A percentile compares a stretch with the other conserved stretches of the same genome.
These are phyloP conservation scores for Closterium sp. DNA, from an alignment of 139 green algal species.

Conservation along the genomic window DNA sequence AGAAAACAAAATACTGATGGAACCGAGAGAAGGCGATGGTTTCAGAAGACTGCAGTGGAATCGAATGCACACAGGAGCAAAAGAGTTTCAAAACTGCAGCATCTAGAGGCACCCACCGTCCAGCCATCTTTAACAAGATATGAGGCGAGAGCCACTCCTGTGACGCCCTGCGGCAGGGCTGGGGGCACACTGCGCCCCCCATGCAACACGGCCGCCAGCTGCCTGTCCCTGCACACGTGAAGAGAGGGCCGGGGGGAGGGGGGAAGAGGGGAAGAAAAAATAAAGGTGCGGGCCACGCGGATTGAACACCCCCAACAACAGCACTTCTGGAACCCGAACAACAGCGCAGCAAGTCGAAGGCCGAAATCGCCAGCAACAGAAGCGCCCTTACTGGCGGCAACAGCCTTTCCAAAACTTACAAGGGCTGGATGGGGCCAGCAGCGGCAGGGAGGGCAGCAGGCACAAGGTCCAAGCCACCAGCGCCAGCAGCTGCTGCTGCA, in stretches of 20 bases:
- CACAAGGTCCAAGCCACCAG: too few species aligned
- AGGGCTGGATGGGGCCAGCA: background rate
- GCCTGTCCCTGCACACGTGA: conserved; percentile 1
- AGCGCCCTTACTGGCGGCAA: too few species aligned
- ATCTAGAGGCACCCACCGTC: conserved; percentile 7
- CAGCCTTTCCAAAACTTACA: background rate
- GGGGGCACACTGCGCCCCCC: background rate
- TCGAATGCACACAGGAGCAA: background rate
- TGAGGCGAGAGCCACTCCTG: conserved; percentile 4
- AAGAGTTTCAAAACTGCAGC: background rate
- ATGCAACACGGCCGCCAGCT: conserved; percentile 19
- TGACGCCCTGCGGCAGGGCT: background rate
- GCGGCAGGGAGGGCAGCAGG: background rate
- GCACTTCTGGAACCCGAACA: too few species aligned
- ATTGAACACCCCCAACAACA: too few species aligned
- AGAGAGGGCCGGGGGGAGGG: too few species aligned
- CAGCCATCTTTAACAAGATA: conserved; percentile 30
- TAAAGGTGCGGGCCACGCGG: too few species aligned
- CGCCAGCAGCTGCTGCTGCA: background rate
- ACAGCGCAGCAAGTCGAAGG: too few species aligned
- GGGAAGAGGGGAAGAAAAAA: too few species aligned
- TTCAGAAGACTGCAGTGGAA: too few species aligned
- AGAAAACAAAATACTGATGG: background rate
- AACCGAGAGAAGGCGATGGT: too few species aligned
- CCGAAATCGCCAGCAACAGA: too few species aligned